Base-by-base conservation (phyloP, 1,139 yeast species). In the Pichia sp. region DNA sequence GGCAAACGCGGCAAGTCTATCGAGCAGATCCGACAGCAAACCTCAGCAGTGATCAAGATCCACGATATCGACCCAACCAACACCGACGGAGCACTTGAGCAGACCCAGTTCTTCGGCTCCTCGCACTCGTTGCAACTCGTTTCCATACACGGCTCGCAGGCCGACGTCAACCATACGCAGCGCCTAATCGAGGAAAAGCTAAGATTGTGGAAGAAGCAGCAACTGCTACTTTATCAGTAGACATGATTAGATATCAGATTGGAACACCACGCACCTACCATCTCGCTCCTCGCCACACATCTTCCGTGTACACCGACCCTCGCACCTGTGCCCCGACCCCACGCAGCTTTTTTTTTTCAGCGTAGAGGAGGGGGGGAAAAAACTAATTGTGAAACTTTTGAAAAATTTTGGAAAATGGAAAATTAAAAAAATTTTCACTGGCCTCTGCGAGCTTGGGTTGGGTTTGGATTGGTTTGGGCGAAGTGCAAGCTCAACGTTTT, bases 41-140 rank as follows among this genome's bases (percentile, higher is more conserved):
- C 51, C 10, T 20, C 16, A 6, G 52, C 54, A 1, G n/a, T 17
- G 8, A 51, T 54, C 29, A 54, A 50, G 29, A 54, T 54, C 40
- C 29, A 48, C 20, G 34, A 31, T 1, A 31, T 17, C 3, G n/a
- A 2, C 1, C 6, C 46, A 27, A 27, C n/a, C 10, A 14, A 9
- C n/a, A 34, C n/a, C 38, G 38, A 14, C n/a, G 10, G 5, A 9
- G n/a, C 38, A 6, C 12, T 10, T 6, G 38, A 14, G 30, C 52
- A 17, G 24, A 12, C 10, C 12, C 9, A 31, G 29, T 20, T n/a
- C 33, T 27, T 43, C 33, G 38, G 38, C 34, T 33, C 49, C 3
- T 40, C 24, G 20, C 12, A 31, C 36, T 31, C 38, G n/a, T 34
- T 42, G 6, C 51, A 49, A 14, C n/a, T 48, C 6, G 27, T 48